Base-by-base conservation (phyloP, 495 filamentous ascomycete species). In the Hypoxylon rickii region DNA sequence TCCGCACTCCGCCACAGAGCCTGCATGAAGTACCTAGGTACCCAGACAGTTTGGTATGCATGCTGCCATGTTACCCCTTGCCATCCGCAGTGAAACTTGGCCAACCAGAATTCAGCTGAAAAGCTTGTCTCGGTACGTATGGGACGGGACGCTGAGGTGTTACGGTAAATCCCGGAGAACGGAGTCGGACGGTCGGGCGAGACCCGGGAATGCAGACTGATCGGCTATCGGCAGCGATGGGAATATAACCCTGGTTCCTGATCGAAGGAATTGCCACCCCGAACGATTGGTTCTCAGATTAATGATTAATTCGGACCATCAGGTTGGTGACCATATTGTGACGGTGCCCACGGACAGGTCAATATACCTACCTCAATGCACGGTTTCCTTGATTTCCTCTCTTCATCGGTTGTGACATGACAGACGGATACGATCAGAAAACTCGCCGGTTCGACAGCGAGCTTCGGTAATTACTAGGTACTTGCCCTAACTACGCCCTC, bases 131-230 rank as follows among this genome's bases (percentile, higher is more conserved):
- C 51, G 17, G 18, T 18, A 26, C 31, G 24, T 50, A 60, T 55
- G 45, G 57, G 10, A 55, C 45, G 57, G 50, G 44, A 53, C 49
- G 46, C 36, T 43, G 40, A 31, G 18, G 26, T 44, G 46, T 40
- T 43, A 34, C 21, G 18, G 26, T 26, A 20, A 22, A 22, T 43
- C 44, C 26, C 43, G 24, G 24, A 29, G 24, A 29, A 4, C 39
- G 51, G 50, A 44, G 51, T 42, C 31, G 34, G 17, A 12, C 8
- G n/a, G n/a, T 47, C 39, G 41, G 46, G 41, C 10, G 38, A 31
- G 40, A 19, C 15, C 37, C 58, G 36, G 51, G 34, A 51, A 55
- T 55, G 51, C 46, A 55, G 21, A 41, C 45, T 38, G 6, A 15
- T 49, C 39, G 46, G 32, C 46, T 46, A 29, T 44, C 41, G 33